Conservation (phyloP, 1,284 basidiomycete species). For the Cystobasidium sp. region DNA sequence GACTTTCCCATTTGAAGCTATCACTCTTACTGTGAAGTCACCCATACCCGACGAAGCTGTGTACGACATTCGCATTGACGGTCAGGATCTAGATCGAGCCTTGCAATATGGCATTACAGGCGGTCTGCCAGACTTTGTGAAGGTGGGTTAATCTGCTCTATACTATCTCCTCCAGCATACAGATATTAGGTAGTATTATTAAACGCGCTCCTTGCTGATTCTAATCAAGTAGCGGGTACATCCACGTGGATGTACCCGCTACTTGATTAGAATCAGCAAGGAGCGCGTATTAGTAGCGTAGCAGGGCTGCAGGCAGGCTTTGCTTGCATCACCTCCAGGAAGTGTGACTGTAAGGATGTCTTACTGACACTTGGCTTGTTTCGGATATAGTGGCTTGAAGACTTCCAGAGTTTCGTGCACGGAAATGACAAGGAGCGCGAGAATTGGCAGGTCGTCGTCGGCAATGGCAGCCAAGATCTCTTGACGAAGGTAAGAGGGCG, state of each 20-base stretch:
- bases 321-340: too few relatives aligned
- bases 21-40: slow-evolving; percentile 64
- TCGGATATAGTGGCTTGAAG: slow-evolving; percentile 50
- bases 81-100: slow-evolving; percentile 54
- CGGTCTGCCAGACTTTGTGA: slow-evolving; percentile 68
- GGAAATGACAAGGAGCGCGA: slow-evolving; percentile 61
- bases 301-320: not conserved
- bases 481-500: slow-evolving; percentile 71
- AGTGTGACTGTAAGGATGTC: not conserved
- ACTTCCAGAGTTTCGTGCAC: slow-evolving; percentile 53
- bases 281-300: not conserved
- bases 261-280: not conserved
- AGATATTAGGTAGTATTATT: too few relatives aligned
- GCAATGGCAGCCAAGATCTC: slow-evolving; percentile 84
- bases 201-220: not conserved
- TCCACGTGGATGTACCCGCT: too few relatives aligned
- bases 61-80: slow-evolving; percentile 53
- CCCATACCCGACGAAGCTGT: slow-evolving; percentile 19
- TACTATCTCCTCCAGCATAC: too few relatives aligned
- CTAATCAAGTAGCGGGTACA: not conserved
- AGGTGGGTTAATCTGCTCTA: slow-evolving; percentile 61
- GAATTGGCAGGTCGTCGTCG: slow-evolving; percentile 75
- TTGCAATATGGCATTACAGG: slow-evolving; percentile 67
- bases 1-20: slow-evolving; percentile 85
- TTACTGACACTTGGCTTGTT: not conserved